Base-by-base conservation (phyloP, 805 yeast species). In the Metschnikowia lochheadii region DNA sequence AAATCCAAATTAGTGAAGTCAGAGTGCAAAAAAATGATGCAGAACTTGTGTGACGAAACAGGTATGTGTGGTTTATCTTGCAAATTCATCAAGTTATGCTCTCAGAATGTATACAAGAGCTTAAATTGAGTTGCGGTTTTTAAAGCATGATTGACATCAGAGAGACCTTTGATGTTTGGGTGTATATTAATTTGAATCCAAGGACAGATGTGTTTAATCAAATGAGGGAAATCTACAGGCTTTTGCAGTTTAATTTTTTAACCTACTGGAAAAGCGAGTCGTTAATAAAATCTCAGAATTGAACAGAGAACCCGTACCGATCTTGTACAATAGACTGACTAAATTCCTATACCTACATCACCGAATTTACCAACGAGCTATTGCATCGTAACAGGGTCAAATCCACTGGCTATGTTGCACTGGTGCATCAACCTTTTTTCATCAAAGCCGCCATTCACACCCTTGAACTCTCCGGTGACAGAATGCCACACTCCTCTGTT, bases 401-500 rank as follows among this genome's bases (percentile, higher is more conserved):
- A 56, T 7, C 89, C 91, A 63, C 89, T 81, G 18, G 96, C 96
- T 65, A 89, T 87, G 70, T 89, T 89, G 71, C 96, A 89, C 72
- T 89, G 96, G 64, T 89, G 96, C 95, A 89, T 89, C 63, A 89
- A 75, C 67, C 96, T 80, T 61, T 80, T 82, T 63, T 89, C 94
- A 44, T 85, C 88, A 17, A 78, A 78, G 17, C 80, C 83, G 40
- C 63, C 60, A 18, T 54, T 49, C 41, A 68, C 66, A 4, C 75
- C 77, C 58, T 73, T 72, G 69, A 89, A 85, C 68, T 89, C 96
- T 47, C 96, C 96, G 14, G 96, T 89, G 32, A 89, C 96, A 1
- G 92, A 82, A 65, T 89, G 96, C 86, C 92, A 87, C 10, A 89
- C 91, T 40, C 96, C 96, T 65, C 92, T 78, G 75, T 89, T 89